Evolutionary conservation across 176 grass and related monocot genomes (phyloP), one percentile per base, ranked within the genome.

Genomic region (Tillandsia fasciculata): DNA sequence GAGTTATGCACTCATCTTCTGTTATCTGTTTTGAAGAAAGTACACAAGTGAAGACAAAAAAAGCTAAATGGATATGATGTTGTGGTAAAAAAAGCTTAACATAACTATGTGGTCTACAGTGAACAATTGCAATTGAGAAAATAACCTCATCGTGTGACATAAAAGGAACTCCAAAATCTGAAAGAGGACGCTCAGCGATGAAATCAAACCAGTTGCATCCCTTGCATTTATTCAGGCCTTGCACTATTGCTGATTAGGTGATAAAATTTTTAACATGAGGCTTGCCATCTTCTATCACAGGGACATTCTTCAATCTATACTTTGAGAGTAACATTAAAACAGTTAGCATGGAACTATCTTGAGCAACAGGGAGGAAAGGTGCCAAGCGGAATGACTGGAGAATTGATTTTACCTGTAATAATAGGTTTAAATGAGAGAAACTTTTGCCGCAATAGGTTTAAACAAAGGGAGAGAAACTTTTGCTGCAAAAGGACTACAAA

Each of bases 191-290:
- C 66, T 79, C 71, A 10, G 88, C 79, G 52, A 97, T 97, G 69
- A 83, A 92, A 65, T 97, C 93, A 74, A 92, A 97, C 93, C 93
- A 97, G 73, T 92, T 89, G 71, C 89, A 90, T 72, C 93, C 89
- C 79, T 81, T 87, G 64, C 93, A 97, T 74, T 92, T 68, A 74
- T 87, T 76, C 24, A 97, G 93, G 59, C 93, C 89, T 83, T 80
- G 87, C 52, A 92, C 71, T 78, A 92, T 70, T 66, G 81, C 80
- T 48, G 81, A 77, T 65, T 97, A 89, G 53, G 89, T 92, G 74
- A 97, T 97, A 75, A 97, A 97, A 81, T 97, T 97, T 69, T 74
- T 83, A 66, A 97, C 87, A 68, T 52, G 42, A 51, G 89, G 57
- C 26, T 84, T 87, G 51, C 86, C 75, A 23, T 78, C 56, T 66